phyloP scores from a whole-genome alignment of 345 rosid species.

The Crucihimalaya himalaica region DNA sequence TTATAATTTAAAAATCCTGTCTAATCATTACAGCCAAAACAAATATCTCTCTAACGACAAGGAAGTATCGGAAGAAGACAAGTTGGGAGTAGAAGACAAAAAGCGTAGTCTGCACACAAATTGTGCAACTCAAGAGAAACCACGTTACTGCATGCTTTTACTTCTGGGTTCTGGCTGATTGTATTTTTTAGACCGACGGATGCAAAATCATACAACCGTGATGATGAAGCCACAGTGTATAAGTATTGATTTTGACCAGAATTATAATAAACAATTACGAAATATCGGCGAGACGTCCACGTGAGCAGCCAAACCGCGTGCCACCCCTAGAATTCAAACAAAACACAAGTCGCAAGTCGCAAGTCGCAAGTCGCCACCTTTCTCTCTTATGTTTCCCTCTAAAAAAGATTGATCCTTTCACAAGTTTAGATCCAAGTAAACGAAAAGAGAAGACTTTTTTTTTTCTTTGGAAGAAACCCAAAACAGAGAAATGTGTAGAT shows the following conservation, averaged over 20 bases:
- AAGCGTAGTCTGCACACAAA: not conserved
- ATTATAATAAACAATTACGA: not conserved
- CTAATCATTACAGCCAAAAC: not conserved
- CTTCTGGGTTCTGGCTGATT: slow-evolving; percentile 10
- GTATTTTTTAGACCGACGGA: not conserved
- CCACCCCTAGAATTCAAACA: slow-evolving; percentile 41
- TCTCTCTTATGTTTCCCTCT: slow-evolving; percentile 21
- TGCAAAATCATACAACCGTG: slow-evolving; percentile 24
- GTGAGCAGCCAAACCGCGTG: slow-evolving; percentile 43
- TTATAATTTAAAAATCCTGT: not conserved
- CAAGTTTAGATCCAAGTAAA: not conserved
- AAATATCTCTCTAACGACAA: slow-evolving; percentile 2
- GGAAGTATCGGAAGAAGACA: slow-evolving; percentile 20
- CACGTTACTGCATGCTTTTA: slow-evolving; percentile 15
- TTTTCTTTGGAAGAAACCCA: slow-evolving; percentile 13
- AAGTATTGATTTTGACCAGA: slow-evolving; percentile 6
- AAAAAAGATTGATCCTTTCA: slow-evolving; percentile 7
- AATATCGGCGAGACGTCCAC: slow-evolving; percentile 24
- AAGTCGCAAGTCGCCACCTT: slow-evolving; percentile 23
- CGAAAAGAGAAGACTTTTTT: not conserved
- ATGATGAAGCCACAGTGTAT: not conserved
- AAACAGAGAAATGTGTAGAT: slow-evolving; percentile 54
- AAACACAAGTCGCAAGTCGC: slow-evolving; percentile 24
- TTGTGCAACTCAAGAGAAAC: slow-evolving; percentile 37
- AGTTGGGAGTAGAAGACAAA: slow-evolving; percentile 27